Conservation (phyloP, 306 rosid genomes). For the Cucurbita ficifolia region DNA sequence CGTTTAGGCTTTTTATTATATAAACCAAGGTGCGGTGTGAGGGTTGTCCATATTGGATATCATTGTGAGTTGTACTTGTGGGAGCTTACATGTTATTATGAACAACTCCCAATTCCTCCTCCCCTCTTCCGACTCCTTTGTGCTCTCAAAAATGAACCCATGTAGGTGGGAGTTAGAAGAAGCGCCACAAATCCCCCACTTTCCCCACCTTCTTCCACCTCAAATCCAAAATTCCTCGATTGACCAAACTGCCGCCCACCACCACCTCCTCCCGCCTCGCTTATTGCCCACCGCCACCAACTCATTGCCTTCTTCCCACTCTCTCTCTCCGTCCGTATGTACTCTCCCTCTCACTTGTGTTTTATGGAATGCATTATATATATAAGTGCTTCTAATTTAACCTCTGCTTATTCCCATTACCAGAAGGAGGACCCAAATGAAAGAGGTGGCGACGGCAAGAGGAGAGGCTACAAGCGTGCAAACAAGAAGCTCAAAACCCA, state of each 20-base stretch:
- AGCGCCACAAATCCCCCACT: not conserved
- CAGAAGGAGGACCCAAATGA: not conserved
- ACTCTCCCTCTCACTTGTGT: not conserved
- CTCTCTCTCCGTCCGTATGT: not conserved
- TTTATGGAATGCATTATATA: too few species aligned
- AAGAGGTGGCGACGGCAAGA: not conserved
- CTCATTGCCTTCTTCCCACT: not conserved
- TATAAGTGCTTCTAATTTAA: too few species aligned
- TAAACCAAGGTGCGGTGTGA: not conserved
- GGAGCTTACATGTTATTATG: too few species aligned
- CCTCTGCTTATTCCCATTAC: too few species aligned
- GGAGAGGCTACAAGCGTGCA: not conserved
- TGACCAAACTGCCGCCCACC: not conserved
- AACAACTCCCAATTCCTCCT: too few species aligned
- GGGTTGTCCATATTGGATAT: not conserved
- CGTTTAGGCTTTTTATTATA: not conserved
- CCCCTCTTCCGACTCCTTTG: not conserved
- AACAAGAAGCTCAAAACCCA: slow-evolving; percentile 14
- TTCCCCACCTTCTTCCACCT: not conserved
- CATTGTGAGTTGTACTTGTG: too few species aligned
- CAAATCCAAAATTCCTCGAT: not conserved
- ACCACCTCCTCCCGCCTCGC: too few species aligned
- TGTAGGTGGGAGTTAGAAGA: not conserved
- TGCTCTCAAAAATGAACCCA: not conserved
- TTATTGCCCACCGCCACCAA: too few species aligned